Base-by-base conservation (phyloP, 768 basidiomycete genomes). In the Calocera viscosa region DNA sequence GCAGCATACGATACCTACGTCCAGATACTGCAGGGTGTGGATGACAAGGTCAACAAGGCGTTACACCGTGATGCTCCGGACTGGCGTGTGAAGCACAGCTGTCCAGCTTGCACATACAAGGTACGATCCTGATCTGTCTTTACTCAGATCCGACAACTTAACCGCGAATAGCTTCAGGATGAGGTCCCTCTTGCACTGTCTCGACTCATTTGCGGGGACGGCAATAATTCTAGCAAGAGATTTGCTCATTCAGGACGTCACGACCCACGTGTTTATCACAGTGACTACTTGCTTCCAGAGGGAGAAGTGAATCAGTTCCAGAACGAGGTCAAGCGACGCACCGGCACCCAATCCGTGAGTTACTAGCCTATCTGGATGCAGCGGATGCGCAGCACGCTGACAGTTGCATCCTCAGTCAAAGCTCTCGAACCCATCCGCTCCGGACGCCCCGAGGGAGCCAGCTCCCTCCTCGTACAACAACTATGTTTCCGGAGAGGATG, bases 311-410 rank as follows among this genome's bases (percentile, higher is more conserved):
- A 65, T 14, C 41, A 14, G 3, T 65, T 47, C 65, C 39, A 65
- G 41, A 14, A 65, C 30, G 65, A 65, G 16, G 65, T 66, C 8
- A 38, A 40, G 10, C 34, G 19, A 2, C 64, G 35, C 7, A 2
- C 34, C 35, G 14, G n/a, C 14, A 14, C 1, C 14, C 35, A 2
- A 11, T 5, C 26, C 3, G 7, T 34, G n/a, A n/a, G 64, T 22
- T 22, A 41, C 65, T 14, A 49, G 43, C 40, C 40, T 17, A n/a
- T 65, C 63, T 63, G 63, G 63, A 67, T 16, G 30, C 35, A 22
- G 24, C 35, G 12, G 60, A 53, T 5, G 33, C 53, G 10, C 34
- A 39, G 17, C 63, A 64, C 63, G 34, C n/a, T 19, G 60, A 66
- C n/a, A n/a, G n/a, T n/a, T n/a, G n/a, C n/a, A n/a, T n/a, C n/a